Evolutionary conservation across 306 rosid species (phyloP).

Genomic region (apple (Malus domestica)): DNA sequence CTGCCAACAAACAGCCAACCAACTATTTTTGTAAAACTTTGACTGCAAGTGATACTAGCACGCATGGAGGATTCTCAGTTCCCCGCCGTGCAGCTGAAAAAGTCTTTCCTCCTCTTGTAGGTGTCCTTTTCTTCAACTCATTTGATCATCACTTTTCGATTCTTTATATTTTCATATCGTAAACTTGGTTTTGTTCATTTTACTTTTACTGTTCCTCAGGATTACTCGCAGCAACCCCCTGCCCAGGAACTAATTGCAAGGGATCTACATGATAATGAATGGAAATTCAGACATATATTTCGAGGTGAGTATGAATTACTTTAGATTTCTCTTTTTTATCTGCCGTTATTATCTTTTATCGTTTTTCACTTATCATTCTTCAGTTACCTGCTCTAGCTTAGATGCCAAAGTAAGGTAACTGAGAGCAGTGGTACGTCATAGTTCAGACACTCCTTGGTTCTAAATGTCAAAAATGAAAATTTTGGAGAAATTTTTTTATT

Average conservation of each 20-base stretch:
- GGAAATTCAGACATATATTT: conserved; percentile 71
- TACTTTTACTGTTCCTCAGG: conserved; percentile 30
- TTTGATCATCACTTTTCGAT: neutral
- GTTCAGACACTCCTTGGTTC: neutral
- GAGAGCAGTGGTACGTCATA: neutral
- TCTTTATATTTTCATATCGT: neutral
- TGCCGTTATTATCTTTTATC: neutral
- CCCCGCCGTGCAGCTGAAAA: conserved; percentile 83
- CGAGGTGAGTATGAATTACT: conserved; percentile 34
- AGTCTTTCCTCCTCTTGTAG: conserved; percentile 74
- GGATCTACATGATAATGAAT: conserved; percentile 69
- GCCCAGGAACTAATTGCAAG: conserved; percentile 66
- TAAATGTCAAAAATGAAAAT: neutral
- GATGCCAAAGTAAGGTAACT: neutral
- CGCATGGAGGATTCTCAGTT: conserved; percentile 77
- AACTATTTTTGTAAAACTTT: conserved; percentile 68
- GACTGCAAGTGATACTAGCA: conserved; percentile 34
- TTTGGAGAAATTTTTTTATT: neutral
- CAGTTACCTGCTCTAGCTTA: neutral
- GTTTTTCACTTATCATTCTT: neutral
- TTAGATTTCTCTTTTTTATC: neutral
- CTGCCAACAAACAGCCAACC: conserved; percentile 60
- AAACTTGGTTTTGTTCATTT: neutral
- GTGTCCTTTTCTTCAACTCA: conserved; percentile 12
- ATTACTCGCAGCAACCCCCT: conserved; percentile 69